Evolutionary conservation across 345 rosid genomes (phyloP), one percentile per base, ranked within the genome.

Genomic region (Citrus glauca): DNA sequence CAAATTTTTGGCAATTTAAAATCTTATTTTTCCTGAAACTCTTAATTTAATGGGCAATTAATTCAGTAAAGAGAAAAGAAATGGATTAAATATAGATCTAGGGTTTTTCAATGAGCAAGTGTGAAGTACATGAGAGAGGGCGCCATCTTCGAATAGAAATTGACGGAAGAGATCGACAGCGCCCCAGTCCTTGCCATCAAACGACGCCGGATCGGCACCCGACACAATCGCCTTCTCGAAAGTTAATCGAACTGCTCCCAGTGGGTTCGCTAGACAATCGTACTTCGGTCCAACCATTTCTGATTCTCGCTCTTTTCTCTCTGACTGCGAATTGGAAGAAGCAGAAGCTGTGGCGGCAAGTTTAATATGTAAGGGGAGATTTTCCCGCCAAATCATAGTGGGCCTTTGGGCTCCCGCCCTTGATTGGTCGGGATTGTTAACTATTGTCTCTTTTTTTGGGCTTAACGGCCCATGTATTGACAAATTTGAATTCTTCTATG

Each of bases 121-220:
- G 45, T 8, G 4, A 33, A 20, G 48, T 66, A 87, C 99, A 87
- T 92, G 90, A 16, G 94, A 81, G 77, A 89, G 86, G 13, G 80
- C 83, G 74, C 89, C 84, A 79, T 86, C 91, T 48, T 91, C 92
- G 83, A 87, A 85, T 81, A 95, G 91, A 79, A 90, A 85, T 37
- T 87, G 89, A 53, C 89, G 92, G 90, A 95, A 93, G 83, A 92
- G 89, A 65, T 92, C 97, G 63, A 81, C 73, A 71, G 90, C 91
- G 22, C 97, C 97, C 99, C 98, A 93, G n/a, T 95, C 99, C 80
- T 88, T 90, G 82, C 97, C 94, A 40, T 80, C 76, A n/a, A 90
- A 86, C n/a, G 94, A 77, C 7, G 91, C 78, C 68, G 99, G 93
- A 55, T 91, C 86, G 33, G 85, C 78, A 30, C 89, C 97, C 0